These are phyloP conservation scores for Lyophyllum semitale DNA, from an alignment of 768 basidiomycete species.

Conservation along the genomic window DNA sequence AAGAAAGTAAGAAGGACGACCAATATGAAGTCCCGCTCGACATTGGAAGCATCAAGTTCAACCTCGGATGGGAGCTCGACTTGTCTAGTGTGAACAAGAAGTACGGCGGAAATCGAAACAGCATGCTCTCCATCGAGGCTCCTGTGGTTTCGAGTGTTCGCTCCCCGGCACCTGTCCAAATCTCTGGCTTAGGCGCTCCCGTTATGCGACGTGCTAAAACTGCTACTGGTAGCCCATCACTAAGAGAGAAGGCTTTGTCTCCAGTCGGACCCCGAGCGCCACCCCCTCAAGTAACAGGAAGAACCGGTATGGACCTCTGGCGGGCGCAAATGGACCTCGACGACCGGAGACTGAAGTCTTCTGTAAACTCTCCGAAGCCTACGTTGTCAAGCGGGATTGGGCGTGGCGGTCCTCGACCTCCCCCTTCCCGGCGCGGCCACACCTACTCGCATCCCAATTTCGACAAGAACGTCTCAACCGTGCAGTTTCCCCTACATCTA, in stretches of 20 bases:
- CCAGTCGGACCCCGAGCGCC: constrained; percentile 54
- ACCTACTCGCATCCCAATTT: constrained; percentile 30
- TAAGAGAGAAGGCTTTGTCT: constrained; percentile 46
- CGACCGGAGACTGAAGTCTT: constrained; percentile 8
- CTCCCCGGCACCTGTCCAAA: constrained; percentile 13
- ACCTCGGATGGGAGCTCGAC: constrained; percentile 42
- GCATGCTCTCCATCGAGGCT: constrained; percentile 17
- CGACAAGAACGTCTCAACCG: constrained; percentile 13
- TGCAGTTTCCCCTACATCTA: constrained; percentile 18
- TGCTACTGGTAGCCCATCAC: constrained; percentile 17
- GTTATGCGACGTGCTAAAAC: constrained; percentile 21
- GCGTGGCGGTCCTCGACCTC: constrained; percentile 30
- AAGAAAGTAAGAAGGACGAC: constrained; percentile 46
- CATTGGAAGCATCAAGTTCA: constrained; percentile 32
- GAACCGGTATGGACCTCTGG: constrained; percentile 23
- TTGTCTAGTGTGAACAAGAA: constrained; percentile 27
- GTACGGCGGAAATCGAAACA: constrained; percentile 26
- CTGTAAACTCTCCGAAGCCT: constrained; percentile 20
- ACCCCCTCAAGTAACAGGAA: constrained; percentile 24
- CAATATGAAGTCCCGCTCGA: constrained; percentile 15
- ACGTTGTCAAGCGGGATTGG: constrained; percentile 24
- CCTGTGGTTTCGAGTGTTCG: constrained; percentile 19
- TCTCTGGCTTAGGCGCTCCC: constrained; percentile 18
- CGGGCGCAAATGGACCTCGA: constrained; percentile 16
- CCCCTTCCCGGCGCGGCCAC: constrained; percentile 37